Percentiles rank a stretch among this genome's conserved stretches.
These are phyloP conservation scores for Amaranthus cruentus DNA, from an alignment of 148 eudicot species.

Conservation along the genomic window DNA sequence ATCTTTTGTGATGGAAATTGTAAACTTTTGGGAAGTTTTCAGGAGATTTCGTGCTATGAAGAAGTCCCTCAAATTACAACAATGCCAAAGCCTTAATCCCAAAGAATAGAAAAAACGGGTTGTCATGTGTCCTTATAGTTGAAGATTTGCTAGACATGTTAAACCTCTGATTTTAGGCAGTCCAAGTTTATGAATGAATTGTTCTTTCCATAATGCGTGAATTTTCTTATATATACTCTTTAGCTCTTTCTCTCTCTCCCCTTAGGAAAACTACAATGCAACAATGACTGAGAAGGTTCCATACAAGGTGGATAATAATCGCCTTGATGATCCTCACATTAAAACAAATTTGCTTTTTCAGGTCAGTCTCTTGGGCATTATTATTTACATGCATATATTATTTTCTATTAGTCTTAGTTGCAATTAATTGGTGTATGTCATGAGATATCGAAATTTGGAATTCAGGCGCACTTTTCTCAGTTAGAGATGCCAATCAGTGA, in stretches of 20 bases:
- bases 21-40: background rate
- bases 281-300: slow-evolving; percentile 59
- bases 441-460: slow-evolving; percentile 11
- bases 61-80: background rate
- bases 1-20: too few species aligned
- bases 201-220: background rate
- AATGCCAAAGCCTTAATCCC: too few species aligned
- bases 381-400: background rate
- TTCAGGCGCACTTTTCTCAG: slow-evolving; percentile 97
- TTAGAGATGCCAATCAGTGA: slow-evolving; percentile 85
- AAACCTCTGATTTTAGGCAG: background rate
- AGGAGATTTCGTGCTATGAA: background rate
- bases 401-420: background rate
- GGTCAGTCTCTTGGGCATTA: slow-evolving; percentile 29
- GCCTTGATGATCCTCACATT: slow-evolving; percentile 96
- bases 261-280: slow-evolving; percentile 81
- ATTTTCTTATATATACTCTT: background rate
- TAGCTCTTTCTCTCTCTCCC: slow-evolving; percentile 12
- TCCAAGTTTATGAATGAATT: background rate
- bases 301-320: slow-evolving; percentile 66
- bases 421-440: background rate
- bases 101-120: too few species aligned
- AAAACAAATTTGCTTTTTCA: slow-evolving; percentile 91
- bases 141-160: background rate
- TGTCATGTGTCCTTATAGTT: background rate